phyloP scores from a whole-genome alignment of 345 rosid species.

The Aquilaria malaccensis region DNA sequence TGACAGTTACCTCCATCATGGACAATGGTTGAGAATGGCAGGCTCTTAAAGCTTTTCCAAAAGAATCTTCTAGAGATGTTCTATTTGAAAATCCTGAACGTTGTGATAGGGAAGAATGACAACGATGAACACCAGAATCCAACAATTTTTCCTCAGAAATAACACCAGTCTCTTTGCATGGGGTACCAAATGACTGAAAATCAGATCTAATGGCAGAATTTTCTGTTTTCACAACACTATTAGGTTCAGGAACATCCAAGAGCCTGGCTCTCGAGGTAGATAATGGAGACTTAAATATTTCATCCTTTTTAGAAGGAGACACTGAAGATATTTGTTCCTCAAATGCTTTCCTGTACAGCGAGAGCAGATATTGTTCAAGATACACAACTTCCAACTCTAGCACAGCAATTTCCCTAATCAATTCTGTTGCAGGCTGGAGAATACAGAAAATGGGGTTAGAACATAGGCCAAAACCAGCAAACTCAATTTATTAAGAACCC shows the following conservation, averaged over 20 bases:
- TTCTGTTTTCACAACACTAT: conserved; percentile 32
- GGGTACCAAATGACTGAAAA: conserved; percentile 27
- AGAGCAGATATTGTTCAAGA: conserved; percentile 88
- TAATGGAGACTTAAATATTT: conserved; percentile 39
- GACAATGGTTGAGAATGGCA: conserved; percentile 85
- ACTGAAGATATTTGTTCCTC: conserved; percentile 51
- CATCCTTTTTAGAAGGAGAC: conserved; percentile 41
- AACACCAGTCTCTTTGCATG: conserved; percentile 22
- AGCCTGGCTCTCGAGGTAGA: conserved; percentile 36
- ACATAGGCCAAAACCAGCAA: conserved; percentile 1
- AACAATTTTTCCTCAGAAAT: conserved; percentile 34
- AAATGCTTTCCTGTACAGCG: conserved; percentile 79
- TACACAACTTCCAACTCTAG: conserved; percentile 87
- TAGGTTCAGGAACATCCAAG: conserved; percentile 32
- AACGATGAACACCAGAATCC: conserved; percentile 61
- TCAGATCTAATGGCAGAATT: conserved; percentile 32
- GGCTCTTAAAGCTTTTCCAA: conserved; percentile 50
- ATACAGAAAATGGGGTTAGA: not conserved
- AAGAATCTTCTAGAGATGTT: conserved; percentile 42
- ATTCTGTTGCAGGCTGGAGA: conserved; percentile 66
- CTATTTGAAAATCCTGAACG: conserved; percentile 42
- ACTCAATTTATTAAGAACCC: not conserved
- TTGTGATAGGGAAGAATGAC: conserved; percentile 80
- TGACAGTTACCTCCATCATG: conserved; percentile 56
- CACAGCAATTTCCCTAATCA: conserved; percentile 82